Percentiles rank a stretch among this genome's conserved stretches.
Conservation (phyloP, 192 early-diverging fungal genomes). For the Backusella mclennaniae region DNA sequence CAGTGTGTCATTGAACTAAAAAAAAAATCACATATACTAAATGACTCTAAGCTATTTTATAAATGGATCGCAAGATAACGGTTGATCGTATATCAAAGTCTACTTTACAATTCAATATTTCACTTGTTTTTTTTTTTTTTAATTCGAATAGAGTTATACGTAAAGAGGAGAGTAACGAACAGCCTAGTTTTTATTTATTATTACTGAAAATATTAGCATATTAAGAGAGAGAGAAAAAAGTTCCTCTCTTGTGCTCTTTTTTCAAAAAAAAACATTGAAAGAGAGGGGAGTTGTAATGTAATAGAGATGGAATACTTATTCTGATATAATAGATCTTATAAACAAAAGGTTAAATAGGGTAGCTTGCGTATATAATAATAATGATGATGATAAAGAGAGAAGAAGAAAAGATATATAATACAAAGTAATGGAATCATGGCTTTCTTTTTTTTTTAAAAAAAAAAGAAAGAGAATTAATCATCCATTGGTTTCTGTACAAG, state of each 20-base stretch:
- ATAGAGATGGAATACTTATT: background rate
- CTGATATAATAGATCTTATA: background rate
- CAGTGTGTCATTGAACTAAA: too few relatives aligned
- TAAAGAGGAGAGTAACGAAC: background rate
- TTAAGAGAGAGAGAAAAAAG: background rate
- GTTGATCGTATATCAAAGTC: too few relatives aligned
- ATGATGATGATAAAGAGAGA: background rate
- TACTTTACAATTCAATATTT: too few relatives aligned
- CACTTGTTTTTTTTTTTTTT: too few relatives aligned
- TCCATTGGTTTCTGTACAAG: constrained; percentile 26
- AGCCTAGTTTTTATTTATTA: background rate
- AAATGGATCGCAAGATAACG: too few relatives aligned
- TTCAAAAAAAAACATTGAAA: background rate
- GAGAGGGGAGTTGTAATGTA: background rate
- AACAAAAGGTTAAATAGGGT: background rate
- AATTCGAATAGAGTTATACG: background rate
- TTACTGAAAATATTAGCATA: background rate
- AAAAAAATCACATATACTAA: too few relatives aligned
- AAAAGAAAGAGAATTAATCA: background rate
- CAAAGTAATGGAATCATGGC: background rate
- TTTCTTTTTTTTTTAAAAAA: too few relatives aligned
- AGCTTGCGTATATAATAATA: background rate
- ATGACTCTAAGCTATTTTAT: too few relatives aligned
- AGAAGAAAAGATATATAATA: background rate
- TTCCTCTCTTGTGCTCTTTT: background rate